phyloP scores from a whole-genome alignment of 2,329 filamentous ascomycete species.

The Pleochaeta shiraiana region DNA sequence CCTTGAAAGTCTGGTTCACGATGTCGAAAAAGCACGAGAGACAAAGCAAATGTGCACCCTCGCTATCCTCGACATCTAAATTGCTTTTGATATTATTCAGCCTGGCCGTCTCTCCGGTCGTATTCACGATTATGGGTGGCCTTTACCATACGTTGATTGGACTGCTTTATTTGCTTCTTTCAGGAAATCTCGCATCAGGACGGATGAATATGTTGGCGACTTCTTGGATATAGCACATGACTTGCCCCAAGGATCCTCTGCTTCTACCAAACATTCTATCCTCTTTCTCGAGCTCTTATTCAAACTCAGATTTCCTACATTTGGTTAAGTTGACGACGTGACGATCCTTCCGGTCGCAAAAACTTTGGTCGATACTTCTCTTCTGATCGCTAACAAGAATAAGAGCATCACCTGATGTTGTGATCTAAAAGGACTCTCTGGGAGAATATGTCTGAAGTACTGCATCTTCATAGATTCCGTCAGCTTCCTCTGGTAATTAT shows the following conservation, averaged over 20 bases:
- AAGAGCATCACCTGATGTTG: not conserved
- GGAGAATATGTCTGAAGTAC: too few species aligned
- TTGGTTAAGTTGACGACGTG: too few species aligned
- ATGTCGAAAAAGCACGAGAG: too few species aligned
- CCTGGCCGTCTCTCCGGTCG: too few species aligned
- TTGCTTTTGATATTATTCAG: too few species aligned
- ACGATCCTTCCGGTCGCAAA: too few species aligned
- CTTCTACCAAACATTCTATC: too few species aligned
- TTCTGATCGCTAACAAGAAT: not conserved
- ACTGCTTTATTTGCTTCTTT: not conserved
- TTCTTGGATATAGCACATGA: not conserved
- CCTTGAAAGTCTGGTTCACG: not conserved
- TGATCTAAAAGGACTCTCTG: not conserved
- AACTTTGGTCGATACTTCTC: not conserved
- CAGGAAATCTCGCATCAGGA: not conserved
- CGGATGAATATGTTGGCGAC: not conserved
- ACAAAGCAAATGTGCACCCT: not conserved
- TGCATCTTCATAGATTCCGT: too few species aligned
- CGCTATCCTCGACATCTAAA: not conserved
- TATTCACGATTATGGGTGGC: too few species aligned
- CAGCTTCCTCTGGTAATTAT: not conserved
- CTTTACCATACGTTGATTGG: not conserved
- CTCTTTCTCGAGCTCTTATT: too few species aligned
- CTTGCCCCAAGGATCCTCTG: too few species aligned
- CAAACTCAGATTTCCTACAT: too few species aligned